Evolutionary conservation across 352 stramenopile genomes (phyloP).

Genomic region (Phytophthora sp.): DNA sequence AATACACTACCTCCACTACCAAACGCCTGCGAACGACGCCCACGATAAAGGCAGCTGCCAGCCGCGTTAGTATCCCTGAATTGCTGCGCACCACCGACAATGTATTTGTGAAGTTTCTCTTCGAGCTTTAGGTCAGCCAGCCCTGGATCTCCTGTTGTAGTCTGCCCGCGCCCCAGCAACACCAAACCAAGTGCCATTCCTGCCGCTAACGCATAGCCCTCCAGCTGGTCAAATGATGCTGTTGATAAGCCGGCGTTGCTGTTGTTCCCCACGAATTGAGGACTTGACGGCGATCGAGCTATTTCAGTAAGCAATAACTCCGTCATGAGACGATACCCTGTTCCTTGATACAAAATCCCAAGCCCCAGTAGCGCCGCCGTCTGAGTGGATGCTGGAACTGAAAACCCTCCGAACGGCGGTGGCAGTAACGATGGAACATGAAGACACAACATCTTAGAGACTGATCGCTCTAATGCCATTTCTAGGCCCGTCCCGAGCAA

Average conservation of each 20-base stretch:
- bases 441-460: slow-evolving; percentile 98
- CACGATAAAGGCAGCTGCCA: slow-evolving; percentile 75
- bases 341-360: slow-evolving; percentile 96
- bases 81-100: slow-evolving; percentile 85
- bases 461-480: slow-evolving; percentile 81
- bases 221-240: slow-evolving; percentile 87
- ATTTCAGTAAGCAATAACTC: slow-evolving; percentile 98
- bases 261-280: slow-evolving; percentile 63
- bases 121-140: slow-evolving; percentile 97
- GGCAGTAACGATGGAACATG: slow-evolving; percentile 97
- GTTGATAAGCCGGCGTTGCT: slow-evolving; percentile 52
- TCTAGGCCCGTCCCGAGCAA: slow-evolving; percentile 56
- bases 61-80: slow-evolving; percentile 46
- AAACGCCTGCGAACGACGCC: slow-evolving; percentile 68
- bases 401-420: slow-evolving; percentile 94
- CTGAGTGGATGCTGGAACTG: slow-evolving; percentile 95
- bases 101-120: slow-evolving; percentile 95
- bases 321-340: slow-evolving; percentile 96
- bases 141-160: slow-evolving; percentile 78
- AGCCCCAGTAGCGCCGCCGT: slow-evolving; percentile 95
- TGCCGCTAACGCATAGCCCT: slow-evolving; percentile 93
- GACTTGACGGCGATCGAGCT: slow-evolving; percentile 79
- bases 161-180: slow-evolving; percentile 84
- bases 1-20: slow-evolving; percentile 33
- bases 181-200: slow-evolving; percentile 97